Conservation (phyloP, 2,329 filamentous ascomycete species). For the Talaromyces piceae region DNA sequence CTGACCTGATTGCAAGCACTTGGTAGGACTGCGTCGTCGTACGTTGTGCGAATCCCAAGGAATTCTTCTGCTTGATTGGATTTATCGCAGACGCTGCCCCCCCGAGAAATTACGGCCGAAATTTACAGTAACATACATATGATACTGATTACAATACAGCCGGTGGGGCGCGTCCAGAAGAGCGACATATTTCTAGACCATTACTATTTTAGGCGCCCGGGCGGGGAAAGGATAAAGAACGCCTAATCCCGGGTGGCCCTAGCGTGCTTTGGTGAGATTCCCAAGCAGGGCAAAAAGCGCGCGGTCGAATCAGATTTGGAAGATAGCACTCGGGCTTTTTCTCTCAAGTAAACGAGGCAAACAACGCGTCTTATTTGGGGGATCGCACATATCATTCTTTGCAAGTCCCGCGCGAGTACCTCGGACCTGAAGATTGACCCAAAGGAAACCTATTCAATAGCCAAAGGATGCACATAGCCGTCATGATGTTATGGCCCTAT, state of each 20-base stretch:
- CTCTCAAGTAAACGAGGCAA: neutral
- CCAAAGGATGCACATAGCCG: neutral
- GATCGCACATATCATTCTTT: too few relatives aligned
- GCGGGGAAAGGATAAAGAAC: neutral
- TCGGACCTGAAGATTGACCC: too few relatives aligned
- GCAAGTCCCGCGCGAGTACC: too few relatives aligned
- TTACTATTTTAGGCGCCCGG: neutral
- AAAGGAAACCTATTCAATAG: neutral
- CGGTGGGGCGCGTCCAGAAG: neutral
- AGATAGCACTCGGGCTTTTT: neutral
- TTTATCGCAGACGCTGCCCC: neutral
- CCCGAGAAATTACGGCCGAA: neutral
- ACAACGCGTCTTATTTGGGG: neutral
- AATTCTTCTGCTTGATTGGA: too few relatives aligned
- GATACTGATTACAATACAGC: neutral
- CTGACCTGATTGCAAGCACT: neutral
- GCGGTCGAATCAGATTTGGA: neutral
- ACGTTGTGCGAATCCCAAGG: too few relatives aligned
- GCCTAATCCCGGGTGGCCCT: neutral
- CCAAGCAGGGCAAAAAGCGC: neutral
- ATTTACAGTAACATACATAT: neutral
- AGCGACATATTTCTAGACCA: neutral
- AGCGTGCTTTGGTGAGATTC: neutral
- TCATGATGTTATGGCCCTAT: too few relatives aligned
- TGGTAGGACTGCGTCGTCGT: neutral